Base-by-base conservation (phyloP, 805 yeast genomes). In the Candida oleophila region DNA sequence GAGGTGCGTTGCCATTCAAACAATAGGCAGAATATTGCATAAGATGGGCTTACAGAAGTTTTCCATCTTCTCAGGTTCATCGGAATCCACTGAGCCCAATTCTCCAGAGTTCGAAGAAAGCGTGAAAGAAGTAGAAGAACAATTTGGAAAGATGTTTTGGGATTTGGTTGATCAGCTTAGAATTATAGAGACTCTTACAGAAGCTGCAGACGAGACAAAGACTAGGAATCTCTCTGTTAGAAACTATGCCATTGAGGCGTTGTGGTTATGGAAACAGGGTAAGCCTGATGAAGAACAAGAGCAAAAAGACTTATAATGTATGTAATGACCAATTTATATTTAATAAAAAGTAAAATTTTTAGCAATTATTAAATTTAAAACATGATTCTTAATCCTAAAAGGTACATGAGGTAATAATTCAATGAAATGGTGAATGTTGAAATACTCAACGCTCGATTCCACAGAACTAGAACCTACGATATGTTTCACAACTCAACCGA, bases 241-340 rank as follows among this genome's bases (percentile, higher is more conserved):
- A 55, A 87, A 80, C 54, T 88, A 89, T 61, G 96, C 97, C 1
- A 74, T 86, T 25, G 97, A 91, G 54, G 96, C 97, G 0, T 72
- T 91, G 32, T 91, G 96, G 96, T 66, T 91, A 44, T 89, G 96
- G 94, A 83, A 77, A 54, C 66, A 75, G 54, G 80, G 77, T 1
- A 78, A 79, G 0, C 81, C 65, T 50, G 52, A 51, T 37, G 43
- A 42, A 39, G 52, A 41, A 53, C 50, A 18, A 68, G 63, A 45
- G 67, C 61, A 11, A 25, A 25, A 25, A 25, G 30, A 25, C 30
- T 7, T 25, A 11, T 5, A 25, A 11, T 25, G 11, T 25, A 25
- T 25, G 30, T 25, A 25, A 25, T 25, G 30, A 25, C 30, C 30
- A 25, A 25, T 25, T 25, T 25, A 25, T 5, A 25, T 25, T 25